Conservation (phyloP, 2,329 filamentous ascomycete genomes). For the Immersiporthe knoxdaviesiana region DNA sequence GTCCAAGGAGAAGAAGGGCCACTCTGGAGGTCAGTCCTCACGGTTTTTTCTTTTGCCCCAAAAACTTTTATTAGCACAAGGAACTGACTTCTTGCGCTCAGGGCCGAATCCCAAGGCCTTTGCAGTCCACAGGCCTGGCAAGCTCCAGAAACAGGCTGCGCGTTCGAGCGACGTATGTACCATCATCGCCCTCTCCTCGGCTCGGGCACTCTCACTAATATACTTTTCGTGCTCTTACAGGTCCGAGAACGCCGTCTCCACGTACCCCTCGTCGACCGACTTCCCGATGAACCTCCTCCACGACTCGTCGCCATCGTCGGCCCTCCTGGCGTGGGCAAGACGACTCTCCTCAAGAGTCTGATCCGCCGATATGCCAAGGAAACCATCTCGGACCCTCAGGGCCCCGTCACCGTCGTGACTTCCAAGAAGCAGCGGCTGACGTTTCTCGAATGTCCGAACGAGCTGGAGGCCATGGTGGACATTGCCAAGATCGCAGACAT, state of each 20-base stretch:
- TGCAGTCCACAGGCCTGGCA: constrained; percentile 79
- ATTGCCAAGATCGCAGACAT: constrained; percentile 97
- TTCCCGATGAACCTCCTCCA: constrained; percentile 93
- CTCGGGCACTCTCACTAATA: constrained; percentile 31
- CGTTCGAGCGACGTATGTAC: constrained; percentile 66
- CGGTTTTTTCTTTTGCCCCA: neutral
- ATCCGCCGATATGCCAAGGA: constrained; percentile 96
- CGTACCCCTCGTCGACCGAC: constrained; percentile 92
- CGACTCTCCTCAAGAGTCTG: constrained; percentile 91
- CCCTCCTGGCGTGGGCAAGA: constrained; percentile 93
- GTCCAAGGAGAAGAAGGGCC: constrained; percentile 82
- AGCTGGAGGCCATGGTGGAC: constrained; percentile 95
- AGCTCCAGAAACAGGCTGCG: constrained; percentile 74
- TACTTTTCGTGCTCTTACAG: constrained; percentile 25
- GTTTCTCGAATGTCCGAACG: constrained; percentile 96
- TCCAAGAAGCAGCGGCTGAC: constrained; percentile 94
- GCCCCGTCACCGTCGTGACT: constrained; percentile 93
- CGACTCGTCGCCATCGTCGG: constrained; percentile 93
- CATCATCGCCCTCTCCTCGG: constrained; percentile 40
- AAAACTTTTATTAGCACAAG: neutral
- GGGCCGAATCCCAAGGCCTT: constrained; percentile 90
- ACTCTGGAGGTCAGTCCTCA: constrained; percentile 56
- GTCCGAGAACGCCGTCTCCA: constrained; percentile 64
- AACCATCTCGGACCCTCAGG: constrained; percentile 84
- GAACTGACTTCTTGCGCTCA: constrained; percentile 37